Evolutionary conservation across 2,329 filamentous ascomycete genomes (phyloP), one percentile per base, ranked within the genome.

Genomic region (Dryadomyces quercivorus): DNA sequence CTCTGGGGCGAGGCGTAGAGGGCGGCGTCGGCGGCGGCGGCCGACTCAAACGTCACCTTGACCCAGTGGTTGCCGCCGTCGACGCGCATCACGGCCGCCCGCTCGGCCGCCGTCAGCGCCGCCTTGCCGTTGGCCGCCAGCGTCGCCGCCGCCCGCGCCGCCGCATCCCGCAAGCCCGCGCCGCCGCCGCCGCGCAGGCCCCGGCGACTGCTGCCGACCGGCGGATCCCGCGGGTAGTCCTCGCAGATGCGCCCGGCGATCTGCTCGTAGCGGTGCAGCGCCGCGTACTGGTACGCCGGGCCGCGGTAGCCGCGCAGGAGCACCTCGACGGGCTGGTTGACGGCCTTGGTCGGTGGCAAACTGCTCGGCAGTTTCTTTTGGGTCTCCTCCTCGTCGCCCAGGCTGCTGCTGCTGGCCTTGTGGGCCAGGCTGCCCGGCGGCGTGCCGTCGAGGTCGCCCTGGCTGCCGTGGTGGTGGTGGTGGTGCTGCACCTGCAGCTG

Each of bases 11-110:
- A 88, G 53, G 80, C 78, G 64, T 78, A 85, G 45, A 84, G 70
- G 21, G 86, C 86, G 12, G 80, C 74, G 56, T 87, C 84, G 20
- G 85, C 86, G 2, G 85, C 83, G 60, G 85, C 78, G 50, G 77
- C 75, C 45, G 82, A 87, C 68, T 89, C 86, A 63, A 89, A 91
- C 1, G 86, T 91, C 54, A 91, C 75, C 67, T 90, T 90, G 62
- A 96, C 89, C 92, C 92, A 97, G 72, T 95, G 88, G 61, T 86
- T 80, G 46, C 92, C 92, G 51, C 89, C 87, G 48, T 85, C 85
- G 58, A 88, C 90, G 58, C 78, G 80, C 59, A 60, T 60, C 64
- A 92, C 88, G 66, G 91, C 86, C 53, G 78, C 75, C 55, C 90
- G 81, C 62, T 94, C 88, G 42, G 85, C 84, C 18, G 78, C 71